Conservation (phyloP, 1,139 yeast genomes). For the Dujonia santamariae region DNA sequence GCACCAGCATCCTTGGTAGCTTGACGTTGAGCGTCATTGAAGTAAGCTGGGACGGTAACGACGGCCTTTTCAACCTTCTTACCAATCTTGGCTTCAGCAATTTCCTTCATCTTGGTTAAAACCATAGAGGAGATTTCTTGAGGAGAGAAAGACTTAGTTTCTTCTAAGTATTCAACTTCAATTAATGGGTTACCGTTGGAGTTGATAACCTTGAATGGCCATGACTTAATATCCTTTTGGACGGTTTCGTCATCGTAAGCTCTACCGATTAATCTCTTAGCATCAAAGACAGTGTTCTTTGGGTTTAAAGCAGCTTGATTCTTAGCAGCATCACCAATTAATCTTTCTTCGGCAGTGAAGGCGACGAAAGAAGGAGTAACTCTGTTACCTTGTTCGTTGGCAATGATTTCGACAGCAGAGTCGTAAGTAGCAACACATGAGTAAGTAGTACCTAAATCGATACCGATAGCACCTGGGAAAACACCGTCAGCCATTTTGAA, state of each 20-base stretch:
- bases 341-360: slow-evolving; percentile 95
- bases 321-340: slow-evolving; percentile 99
- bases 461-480: slow-evolving; percentile 95
- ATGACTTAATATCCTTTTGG: slow-evolving; percentile 41
- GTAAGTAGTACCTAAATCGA: slow-evolving; percentile 83
- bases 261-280: slow-evolving; percentile 80
- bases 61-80: slow-evolving; percentile 43
- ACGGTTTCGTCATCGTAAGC: slow-evolving; percentile 43
- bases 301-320: slow-evolving; percentile 99
- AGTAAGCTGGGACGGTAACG: slow-evolving; percentile 50
- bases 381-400: slow-evolving; percentile 56
- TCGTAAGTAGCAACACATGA: slow-evolving; percentile 81
- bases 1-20: slow-evolving; percentile 51
- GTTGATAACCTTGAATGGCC: slow-evolving; percentile 51
- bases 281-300: slow-evolving; percentile 93
- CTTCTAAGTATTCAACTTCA: slow-evolving; percentile 92
- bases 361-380: slow-evolving; percentile 98
- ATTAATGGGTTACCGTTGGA: slow-evolving; percentile 84
- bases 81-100: slow-evolving; percentile 46
- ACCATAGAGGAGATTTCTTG: slow-evolving; percentile 98
- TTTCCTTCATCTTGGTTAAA: slow-evolving; percentile 62
- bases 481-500: slow-evolving; percentile 95
- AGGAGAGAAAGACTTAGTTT: slow-evolving; percentile 92
- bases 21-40: slow-evolving; percentile 50
- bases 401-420: slow-evolving; percentile 68